Conservation (phyloP, 768 basidiomycete species). For the Kwoniella europaea region DNA sequence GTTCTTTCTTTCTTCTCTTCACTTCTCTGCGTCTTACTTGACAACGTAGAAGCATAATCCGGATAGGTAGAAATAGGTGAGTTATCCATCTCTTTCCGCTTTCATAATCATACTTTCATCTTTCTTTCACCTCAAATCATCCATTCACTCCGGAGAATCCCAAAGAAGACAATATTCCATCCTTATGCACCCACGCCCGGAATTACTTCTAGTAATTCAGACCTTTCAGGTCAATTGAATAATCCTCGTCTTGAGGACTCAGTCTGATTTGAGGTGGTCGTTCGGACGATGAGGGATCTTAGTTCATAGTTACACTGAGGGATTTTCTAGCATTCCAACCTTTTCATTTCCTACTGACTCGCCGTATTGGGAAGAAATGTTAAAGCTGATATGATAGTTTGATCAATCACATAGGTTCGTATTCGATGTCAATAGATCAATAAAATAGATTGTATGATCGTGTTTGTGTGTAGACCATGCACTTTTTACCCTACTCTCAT, state of each 20-base stretch:
- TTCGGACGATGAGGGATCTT: conserved; percentile 47
- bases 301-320: conserved; percentile 57
- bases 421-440: no score
- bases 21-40: not conserved
- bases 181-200: conserved; percentile 32
- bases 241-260: conserved; percentile 34
- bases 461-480: no score
- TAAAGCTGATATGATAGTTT: no score
- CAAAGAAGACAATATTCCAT: conserved; percentile 32
- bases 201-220: conserved; percentile 14
- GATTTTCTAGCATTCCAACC: conserved; percentile 13
- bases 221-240: conserved; percentile 10
- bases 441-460: no score
- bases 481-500: no score
- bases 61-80: not conserved
- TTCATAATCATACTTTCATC: no score
- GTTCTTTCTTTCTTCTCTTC: not conserved
- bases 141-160: not conserved
- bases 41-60: not conserved
- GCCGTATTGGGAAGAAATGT: no score
- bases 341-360: no score
- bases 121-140: not conserved
- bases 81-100: not conserved
- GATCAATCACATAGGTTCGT: no score
- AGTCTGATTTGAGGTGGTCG: conserved; percentile 25